Conservation (phyloP, 2,329 filamentous ascomycete species). For the Cordyceps cicadae region DNA sequence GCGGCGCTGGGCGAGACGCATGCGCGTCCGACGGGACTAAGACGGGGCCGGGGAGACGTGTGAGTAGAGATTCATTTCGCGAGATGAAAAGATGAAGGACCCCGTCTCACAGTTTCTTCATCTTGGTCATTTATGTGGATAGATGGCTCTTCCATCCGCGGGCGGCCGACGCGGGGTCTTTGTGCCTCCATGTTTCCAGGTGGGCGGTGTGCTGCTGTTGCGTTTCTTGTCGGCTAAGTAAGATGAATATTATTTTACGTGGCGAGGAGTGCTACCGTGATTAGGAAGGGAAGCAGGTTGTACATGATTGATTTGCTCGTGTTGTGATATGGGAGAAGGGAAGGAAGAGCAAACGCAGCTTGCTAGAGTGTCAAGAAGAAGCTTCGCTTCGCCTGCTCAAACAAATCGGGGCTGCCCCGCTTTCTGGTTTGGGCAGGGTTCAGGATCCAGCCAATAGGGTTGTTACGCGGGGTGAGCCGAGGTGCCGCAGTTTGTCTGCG, state of each 20-base stretch:
- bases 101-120: constrained; percentile 3
- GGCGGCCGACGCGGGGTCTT: constrained; percentile 7
- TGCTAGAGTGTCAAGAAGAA: not conserved
- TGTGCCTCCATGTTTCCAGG: not conserved
- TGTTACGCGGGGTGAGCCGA: not conserved
- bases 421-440: not conserved
- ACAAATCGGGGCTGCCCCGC: constrained; percentile 5
- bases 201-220: too few relatives aligned
- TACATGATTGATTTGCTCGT: not conserved
- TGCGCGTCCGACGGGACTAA: constrained; percentile 2
- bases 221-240: not conserved
- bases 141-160: constrained; percentile 1
- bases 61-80: not conserved
- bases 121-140: not conserved
- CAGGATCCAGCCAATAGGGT: constrained; percentile 3
- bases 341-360: not conserved
- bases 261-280: not conserved
- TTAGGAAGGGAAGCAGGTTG: not conserved
- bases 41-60: not conserved
- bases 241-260: not conserved
- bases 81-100: not conserved
- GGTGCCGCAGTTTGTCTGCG: constrained; percentile 9
- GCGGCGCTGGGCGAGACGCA: constrained; percentile 9
- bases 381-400: not conserved
- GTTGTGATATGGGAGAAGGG: not conserved